These are phyloP conservation scores for Trypanosoma mega DNA, from an alignment of 208 protist genomes.

Conservation along the genomic window DNA sequence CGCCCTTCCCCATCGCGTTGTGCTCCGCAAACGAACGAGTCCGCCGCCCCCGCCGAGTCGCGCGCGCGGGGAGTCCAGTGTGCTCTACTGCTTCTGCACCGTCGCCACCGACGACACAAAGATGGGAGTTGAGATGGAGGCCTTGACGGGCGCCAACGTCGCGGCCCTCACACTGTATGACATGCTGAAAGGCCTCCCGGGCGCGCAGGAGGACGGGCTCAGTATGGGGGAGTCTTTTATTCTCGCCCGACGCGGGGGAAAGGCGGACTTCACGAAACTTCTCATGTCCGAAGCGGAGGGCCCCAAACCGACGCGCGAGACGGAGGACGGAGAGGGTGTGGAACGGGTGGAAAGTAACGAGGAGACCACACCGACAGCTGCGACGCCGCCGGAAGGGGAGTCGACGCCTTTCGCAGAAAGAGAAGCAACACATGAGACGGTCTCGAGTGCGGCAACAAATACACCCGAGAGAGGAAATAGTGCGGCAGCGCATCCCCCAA, in stretches of 20 bases:
- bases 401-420: too few species aligned
- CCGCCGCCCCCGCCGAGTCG: constrained; percentile 33
- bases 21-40: constrained; percentile 56
- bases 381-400: too few species aligned
- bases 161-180: constrained; percentile 89
- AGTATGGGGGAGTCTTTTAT: constrained; percentile 80
- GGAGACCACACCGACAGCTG: too few species aligned
- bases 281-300: constrained; percentile 79
- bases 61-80: constrained; percentile 51
- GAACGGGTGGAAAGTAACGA: too few species aligned
- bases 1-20: constrained; percentile 75
- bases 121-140: constrained; percentile 97
- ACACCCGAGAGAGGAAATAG: too few species aligned
- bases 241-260: constrained; percentile 72
- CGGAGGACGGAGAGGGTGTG: too few species aligned
- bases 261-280: constrained; percentile 82
- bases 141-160: constrained; percentile 90
- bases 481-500: too few species aligned
- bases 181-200: constrained; percentile 75
- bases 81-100: constrained; percentile 88
- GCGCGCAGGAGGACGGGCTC: constrained; percentile 82
- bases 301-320: constrained; percentile 6
- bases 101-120: constrained; percentile 80
- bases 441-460: too few species aligned
- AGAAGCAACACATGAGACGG: too few species aligned